These are phyloP conservation scores for Ophiostoma piceae DNA, from an alignment of 2,329 filamentous ascomycete genomes.

Conservation along the genomic window DNA sequence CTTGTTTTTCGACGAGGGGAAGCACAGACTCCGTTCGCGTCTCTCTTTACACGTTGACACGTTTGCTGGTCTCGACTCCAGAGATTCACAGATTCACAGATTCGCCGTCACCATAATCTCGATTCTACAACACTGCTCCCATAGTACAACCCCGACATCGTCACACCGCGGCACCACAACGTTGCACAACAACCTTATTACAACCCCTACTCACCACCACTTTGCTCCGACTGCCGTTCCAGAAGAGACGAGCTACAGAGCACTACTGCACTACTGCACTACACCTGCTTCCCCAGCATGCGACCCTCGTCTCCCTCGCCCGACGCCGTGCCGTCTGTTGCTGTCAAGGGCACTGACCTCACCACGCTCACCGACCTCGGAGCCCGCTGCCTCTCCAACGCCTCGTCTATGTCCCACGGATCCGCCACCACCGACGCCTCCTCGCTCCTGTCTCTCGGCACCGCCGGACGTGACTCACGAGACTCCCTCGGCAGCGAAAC, in stretches of 20 bases:
- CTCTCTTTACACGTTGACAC: slow-evolving; percentile 7
- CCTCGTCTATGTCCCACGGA: slow-evolving; percentile 54
- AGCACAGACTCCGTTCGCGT: slow-evolving; percentile 12
- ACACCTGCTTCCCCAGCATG: slow-evolving; percentile 20
- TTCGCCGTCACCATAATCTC: background rate
- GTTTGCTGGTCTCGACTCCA: background rate
- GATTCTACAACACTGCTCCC: background rate
- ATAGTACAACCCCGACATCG: background rate
- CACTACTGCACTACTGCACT: background rate
- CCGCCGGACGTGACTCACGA: slow-evolving; percentile 34
- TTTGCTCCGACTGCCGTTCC: background rate
- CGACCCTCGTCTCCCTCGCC: slow-evolving; percentile 59
- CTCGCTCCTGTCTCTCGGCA: slow-evolving; percentile 30
- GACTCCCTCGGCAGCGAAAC: slow-evolving; percentile 49
- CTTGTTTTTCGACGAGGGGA: slow-evolving; percentile 18
- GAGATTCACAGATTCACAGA: background rate
- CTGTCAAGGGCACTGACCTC: slow-evolving; percentile 31
- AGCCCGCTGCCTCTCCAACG: slow-evolving; percentile 58
- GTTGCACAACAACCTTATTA: slow-evolving; percentile 7
- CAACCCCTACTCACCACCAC: background rate
- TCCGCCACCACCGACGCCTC: slow-evolving; percentile 46
- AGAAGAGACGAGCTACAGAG: slow-evolving; percentile 1
- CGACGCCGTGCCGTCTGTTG: slow-evolving; percentile 56
- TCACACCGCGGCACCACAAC: background rate
- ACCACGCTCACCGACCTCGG: slow-evolving; percentile 47